phyloP scores from a whole-genome alignment of 2,329 filamentous ascomycete species.

The Phaeoacremonium minimum region DNA sequence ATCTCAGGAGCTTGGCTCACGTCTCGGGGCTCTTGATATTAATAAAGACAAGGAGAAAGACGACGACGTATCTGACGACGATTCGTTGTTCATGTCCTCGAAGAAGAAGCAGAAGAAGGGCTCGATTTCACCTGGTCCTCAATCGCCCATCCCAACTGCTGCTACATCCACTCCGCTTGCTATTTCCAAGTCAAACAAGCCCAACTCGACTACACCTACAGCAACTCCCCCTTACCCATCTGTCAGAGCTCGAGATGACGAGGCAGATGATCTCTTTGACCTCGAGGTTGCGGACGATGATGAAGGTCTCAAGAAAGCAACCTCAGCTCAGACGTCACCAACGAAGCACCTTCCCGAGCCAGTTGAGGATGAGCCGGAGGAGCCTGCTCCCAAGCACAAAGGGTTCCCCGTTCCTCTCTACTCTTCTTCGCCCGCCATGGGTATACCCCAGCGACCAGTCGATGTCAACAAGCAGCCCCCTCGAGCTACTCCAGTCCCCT shows the following conservation, averaged over 20 bases:
- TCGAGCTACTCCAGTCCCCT: neutral
- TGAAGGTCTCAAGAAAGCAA: conserved; percentile 2
- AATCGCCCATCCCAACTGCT: neutral
- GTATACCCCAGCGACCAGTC: neutral
- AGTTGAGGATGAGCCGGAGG: conserved; percentile 2
- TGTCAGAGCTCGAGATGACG: too few relatives aligned
- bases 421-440: neutral
- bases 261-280: conserved; percentile 5
- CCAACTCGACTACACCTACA: too few relatives aligned
- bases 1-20: too few relatives aligned
- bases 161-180: too few relatives aligned
- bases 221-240: too few relatives aligned
- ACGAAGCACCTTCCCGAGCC: conserved; percentile 5
- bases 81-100: neutral
- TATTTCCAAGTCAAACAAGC: too few relatives aligned
- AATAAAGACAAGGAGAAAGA: too few relatives aligned
- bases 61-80: neutral
- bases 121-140: neutral
- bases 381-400: conserved; percentile 1
- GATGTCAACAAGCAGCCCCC: neutral
- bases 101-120: neutral
- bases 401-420: neutral
- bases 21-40: too few relatives aligned
- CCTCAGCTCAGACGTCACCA: conserved; percentile 1
- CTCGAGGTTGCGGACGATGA: conserved; percentile 5